A percentile compares a stretch with the other conserved stretches of the same genome.
Conservation (phyloP, 176 grass and related monocot genomes). For the Musa schizocarpa region DNA sequence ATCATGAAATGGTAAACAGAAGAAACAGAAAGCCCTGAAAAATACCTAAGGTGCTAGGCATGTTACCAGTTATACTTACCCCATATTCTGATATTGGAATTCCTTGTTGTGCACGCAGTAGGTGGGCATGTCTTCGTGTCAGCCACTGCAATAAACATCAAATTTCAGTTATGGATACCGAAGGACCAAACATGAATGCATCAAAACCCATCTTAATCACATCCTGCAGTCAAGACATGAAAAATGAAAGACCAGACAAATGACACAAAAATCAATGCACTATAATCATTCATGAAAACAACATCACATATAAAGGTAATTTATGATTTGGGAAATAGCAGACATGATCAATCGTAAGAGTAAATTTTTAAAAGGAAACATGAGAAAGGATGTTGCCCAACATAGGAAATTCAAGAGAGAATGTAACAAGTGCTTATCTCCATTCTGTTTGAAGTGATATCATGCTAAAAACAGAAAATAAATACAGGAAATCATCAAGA, state of each 20-base stretch:
- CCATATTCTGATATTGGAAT: conserved; percentile 96
- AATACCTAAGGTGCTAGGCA: neutral
- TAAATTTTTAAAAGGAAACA: neutral
- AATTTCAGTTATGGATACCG: neutral
- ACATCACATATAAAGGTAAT: neutral
- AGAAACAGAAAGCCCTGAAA: neutral
- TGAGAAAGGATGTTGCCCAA: too few relatives aligned
- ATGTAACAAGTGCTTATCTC: neutral
- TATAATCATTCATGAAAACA: neutral
- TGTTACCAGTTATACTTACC: conserved; percentile 35
- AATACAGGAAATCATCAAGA: neutral
- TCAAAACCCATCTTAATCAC: neutral
- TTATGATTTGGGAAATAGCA: neutral
- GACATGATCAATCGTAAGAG: neutral
- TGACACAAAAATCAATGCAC: neutral
- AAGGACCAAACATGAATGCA: neutral
- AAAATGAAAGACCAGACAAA: neutral
- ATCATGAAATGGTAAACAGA: neutral
- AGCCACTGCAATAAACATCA: conserved; percentile 56
- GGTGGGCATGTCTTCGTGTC: conserved; percentile 69
- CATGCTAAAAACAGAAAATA: neutral
- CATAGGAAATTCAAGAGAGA: neutral
- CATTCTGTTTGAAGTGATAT: neutral
- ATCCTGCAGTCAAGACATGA: neutral
- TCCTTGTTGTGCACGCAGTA: conserved; percentile 73